Percentiles rank a stretch among this genome's conserved stretches.
phyloP scores from a whole-genome alignment of 352 stramenopile genomes.

The Pythium plurisporium region DNA sequence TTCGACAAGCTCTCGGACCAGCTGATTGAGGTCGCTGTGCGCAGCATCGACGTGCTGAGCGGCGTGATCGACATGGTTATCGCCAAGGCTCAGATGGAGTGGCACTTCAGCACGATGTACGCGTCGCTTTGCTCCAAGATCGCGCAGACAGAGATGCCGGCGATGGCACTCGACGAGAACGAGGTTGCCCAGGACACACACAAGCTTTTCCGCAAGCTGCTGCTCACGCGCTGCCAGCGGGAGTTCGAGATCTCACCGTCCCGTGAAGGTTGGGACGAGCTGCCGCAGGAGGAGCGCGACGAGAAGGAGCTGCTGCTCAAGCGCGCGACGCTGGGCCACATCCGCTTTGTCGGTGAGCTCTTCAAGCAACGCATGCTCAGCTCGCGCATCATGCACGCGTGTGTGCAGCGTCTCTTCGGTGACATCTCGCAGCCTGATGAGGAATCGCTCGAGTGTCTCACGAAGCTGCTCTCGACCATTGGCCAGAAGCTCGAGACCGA shows the following conservation, averaged over 20 bases:
- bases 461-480: slow-evolving; percentile 92
- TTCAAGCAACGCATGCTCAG: slow-evolving; percentile 95
- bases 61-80: slow-evolving; percentile 93
- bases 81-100: slow-evolving; percentile 94
- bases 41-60: slow-evolving; percentile 70
- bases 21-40: slow-evolving; percentile 90
- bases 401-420: slow-evolving; percentile 76
- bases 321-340: slow-evolving; percentile 86
- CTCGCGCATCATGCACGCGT: slow-evolving; percentile 93
- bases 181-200: slow-evolving; percentile 61
- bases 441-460: slow-evolving; percentile 95
- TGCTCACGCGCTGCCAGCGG: slow-evolving; percentile 91
- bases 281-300: slow-evolving; percentile 39
- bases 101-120: slow-evolving; percentile 97
- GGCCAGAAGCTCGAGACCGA: slow-evolving; percentile 83
- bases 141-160: slow-evolving; percentile 77
- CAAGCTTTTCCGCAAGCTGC: slow-evolving; percentile 93
- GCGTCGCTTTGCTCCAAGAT: slow-evolving; percentile 92
- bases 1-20: slow-evolving; percentile 93
- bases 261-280: slow-evolving; percentile 58
- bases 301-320: slow-evolving; percentile 85
- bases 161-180: slow-evolving; percentile 64
- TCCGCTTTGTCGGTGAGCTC: slow-evolving; percentile 95
- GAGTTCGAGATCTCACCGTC: slow-evolving; percentile 91
- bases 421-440: slow-evolving; percentile 84